phyloP scores from a whole-genome alignment of 495 filamentous ascomycete genomes.

The Aspergillus sclerotioniger region DNA sequence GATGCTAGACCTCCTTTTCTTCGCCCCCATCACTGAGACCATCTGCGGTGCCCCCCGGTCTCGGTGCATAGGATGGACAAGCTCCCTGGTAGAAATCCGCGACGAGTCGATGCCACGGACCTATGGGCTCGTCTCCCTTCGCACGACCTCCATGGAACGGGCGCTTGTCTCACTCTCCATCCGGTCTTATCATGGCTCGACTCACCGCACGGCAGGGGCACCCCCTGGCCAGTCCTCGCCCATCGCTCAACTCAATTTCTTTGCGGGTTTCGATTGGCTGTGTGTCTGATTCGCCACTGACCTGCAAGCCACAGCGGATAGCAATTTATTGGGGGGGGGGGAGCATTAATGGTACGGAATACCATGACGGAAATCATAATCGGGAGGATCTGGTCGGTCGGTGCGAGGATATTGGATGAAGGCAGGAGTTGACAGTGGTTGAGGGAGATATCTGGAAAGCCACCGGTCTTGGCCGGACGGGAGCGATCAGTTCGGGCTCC shows the following conservation, averaged over 20 bases:
- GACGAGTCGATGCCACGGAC: not conserved
- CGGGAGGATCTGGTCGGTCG: not conserved
- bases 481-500: not conserved
- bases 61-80: too few relatives aligned
- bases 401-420: not conserved
- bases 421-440: too few relatives aligned
- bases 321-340: not conserved
- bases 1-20: too few relatives aligned
- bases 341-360: not conserved
- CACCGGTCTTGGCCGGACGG: not conserved
- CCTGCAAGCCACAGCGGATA: conserved; percentile 4
- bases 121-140: not conserved
- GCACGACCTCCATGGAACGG: conserved; percentile 6
- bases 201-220: conserved; percentile 9
- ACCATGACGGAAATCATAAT: conserved; percentile 1
- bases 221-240: not conserved
- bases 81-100: too few relatives aligned
- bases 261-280: not conserved
- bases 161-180: conserved; percentile 17
- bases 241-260: conserved; percentile 4
- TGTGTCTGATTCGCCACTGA: conserved; percentile 1
- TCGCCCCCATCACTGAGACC: too few relatives aligned
- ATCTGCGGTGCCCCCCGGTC: too few relatives aligned
- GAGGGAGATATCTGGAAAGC: too few relatives aligned
- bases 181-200: conserved; percentile 16